Base-by-base conservation (phyloP, 805 yeast species). In the Osmozyma mogii region DNA sequence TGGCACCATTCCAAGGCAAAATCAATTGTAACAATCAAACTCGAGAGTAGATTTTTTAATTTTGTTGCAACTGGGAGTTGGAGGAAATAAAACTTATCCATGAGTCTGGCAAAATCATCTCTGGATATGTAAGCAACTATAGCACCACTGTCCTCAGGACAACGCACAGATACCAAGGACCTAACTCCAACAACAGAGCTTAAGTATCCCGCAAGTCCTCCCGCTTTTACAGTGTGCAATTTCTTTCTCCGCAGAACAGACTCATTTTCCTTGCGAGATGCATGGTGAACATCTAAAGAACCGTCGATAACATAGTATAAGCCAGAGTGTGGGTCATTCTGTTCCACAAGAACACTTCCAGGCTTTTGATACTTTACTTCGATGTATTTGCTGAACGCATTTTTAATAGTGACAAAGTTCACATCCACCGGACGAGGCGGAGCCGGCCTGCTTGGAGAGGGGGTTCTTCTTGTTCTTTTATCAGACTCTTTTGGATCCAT, bases 1-100 rank as follows among this genome's bases (percentile, higher is more conserved):
- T 85, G 95, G 23, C 88, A 75, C 97, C 97, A 89, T 52, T 92
- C 98, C 29, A 92, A 59, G 0, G 96, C 95, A 54, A 83, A 84
- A 48, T 89, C 97, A 24, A 92, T 72, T 32, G 80, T 73, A 22
- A 82, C 54, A 22, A 89, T 62, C 32, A 81, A 72, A 17, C 70
- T 61, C 17, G 88, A 78, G 22, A 92, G 54, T 2, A 82, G 64
- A n/a, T 64, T 65, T 25, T 81, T 75, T 38, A 89, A 58, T 6
- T 76, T 69, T 36, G 76, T 75, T 0, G 97, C 95, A 26, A 87
- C 70, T 2, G 85, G 75, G 22, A 89, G 59, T 41, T 83, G 81
- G 7, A 89, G 65, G 53, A 75, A 68, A 35, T 89, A 88, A 47
- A 74, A 80, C 38, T 74, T 73, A 34, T 89, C 96, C 43, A 79